Evolutionary conservation across 202 grass and related monocot genomes (phyloP).

Genomic region (Setaria italica): DNA sequence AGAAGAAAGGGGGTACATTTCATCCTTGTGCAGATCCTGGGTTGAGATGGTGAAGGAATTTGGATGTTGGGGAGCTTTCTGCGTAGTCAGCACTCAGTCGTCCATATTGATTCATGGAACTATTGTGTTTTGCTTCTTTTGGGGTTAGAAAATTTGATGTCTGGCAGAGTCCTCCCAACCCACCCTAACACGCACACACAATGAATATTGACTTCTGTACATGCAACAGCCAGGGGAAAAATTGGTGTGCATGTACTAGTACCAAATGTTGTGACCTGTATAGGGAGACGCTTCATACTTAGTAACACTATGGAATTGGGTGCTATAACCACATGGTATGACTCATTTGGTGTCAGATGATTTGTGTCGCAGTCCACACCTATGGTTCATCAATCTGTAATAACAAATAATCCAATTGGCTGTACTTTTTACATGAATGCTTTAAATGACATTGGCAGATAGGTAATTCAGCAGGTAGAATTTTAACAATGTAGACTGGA

Average conservation of each 20-base stretch:
- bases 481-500: slow-evolving; percentile 2
- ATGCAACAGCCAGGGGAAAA: background rate
- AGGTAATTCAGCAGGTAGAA: background rate
- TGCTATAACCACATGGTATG: background rate
- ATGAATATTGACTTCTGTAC: background rate
- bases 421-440: slow-evolving; percentile 28
- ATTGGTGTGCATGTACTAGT: background rate
- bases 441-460: background rate
- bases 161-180: background rate
- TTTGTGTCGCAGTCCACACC: slow-evolving; percentile 2
- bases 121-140: slow-evolving; percentile 14
- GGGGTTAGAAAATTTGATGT: background rate
- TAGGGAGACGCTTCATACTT: background rate
- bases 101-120: background rate
- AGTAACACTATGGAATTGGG: background rate
- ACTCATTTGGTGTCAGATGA: slow-evolving; percentile 13
- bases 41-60: background rate
- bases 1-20: background rate
- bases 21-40: background rate
- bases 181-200: background rate
- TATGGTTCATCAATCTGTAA: slow-evolving; percentile 17
- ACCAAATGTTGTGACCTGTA: background rate
- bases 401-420: slow-evolving; percentile 2
- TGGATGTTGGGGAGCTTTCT: background rate
- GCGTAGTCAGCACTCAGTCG: slow-evolving; percentile 1